Base-by-base conservation (phyloP, 805 yeast species). In the Cyberlindnera maritima region DNA sequence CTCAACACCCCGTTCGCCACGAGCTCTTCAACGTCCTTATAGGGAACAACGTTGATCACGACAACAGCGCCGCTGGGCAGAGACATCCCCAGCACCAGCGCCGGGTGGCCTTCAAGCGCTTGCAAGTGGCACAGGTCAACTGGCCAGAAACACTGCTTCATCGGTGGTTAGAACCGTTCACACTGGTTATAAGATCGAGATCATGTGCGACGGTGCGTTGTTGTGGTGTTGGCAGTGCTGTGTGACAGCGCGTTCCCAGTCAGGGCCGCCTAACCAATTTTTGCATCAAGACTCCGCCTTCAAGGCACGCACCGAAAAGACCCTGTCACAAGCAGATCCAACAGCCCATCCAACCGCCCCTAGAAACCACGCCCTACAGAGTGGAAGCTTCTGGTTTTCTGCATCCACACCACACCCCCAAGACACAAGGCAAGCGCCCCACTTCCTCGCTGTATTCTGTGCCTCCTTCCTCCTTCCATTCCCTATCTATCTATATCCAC, bases 111-210 rank as follows among this genome's bases (percentile, higher is more conserved):
- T 15, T 36, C 19, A 14, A 29, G 42, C 2, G 49, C 44, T 35
- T 51, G 54, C 8, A 45, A 41, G n/a, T 43, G 46, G 25, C 62
- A 49, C 15, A 65, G 63, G 42, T 63, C 64, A 18, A 45, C 37
- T 10, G 70, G 69, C 69, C 70, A 66, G 50, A 53, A 65, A 15
- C 63, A 56, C 37, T 66, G 62, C 25, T 52, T 32, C 53, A 49
- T 37, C 19, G 4, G 19, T 4, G 33, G 21, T 36, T n/a, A n/a
- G n/a, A n/a, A n/a, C n/a, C n/a, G n/a, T n/a, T n/a, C n/a, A n/a
- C n/a, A n/a, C n/a, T n/a, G n/a, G n/a, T n/a, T n/a, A n/a, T n/a
- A n/a, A n/a, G n/a, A n/a, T n/a, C n/a, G n/a, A n/a, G n/a, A n/a
- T n/a, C n/a, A n/a, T n/a, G n/a, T n/a, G n/a, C n/a, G n/a, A n/a